Evolutionary conservation across 2,329 filamentous ascomycete genomes (phyloP), one percentile per base, ranked within the genome.

Genomic region (Blastomyces emzantsi): DNA sequence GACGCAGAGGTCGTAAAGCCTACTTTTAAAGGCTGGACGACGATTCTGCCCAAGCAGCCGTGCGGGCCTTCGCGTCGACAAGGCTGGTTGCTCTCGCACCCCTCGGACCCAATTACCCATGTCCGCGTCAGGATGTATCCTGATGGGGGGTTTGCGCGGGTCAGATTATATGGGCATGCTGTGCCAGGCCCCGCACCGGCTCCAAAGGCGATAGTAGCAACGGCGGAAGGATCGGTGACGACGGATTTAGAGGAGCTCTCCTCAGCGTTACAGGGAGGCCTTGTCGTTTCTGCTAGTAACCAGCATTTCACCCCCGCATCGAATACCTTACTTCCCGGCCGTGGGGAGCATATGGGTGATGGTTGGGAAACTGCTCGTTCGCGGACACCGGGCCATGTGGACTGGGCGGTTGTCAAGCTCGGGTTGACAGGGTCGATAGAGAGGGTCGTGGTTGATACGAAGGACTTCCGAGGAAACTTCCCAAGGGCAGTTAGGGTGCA

Each of bases 401-500:
- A 79, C 68, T 78, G 77, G 77, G 76, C 72, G 0, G 74, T 78
- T 63, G 65, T 76, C 62, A 72, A 72, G 63, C 69, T 79, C 33
- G 77, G 77, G 9, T 62, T 78, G 22, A 70, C 72, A n/a, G 77
- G 75, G 1, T 71, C 70, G 2, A 73, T 78, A 13, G 69, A 70
- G 19, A 74, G 71, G 65, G 69, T 78, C 2, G 72, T 78, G 11
- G 75, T 79, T 55, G 77, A 79, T 62, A 78, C 77, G 3, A 78
- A 78, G 66, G 77, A 78, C 62, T 79, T 78, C 67, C 70, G 76
- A n/a, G 77, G 77, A 0, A 79, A 79, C 64, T 78, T 78, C 65
- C 77, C 77, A 1, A 72, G 75, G 5, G 72, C 72, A 2, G 73
- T 79, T 43, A 71, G 73, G 19, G 76, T 78, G 13, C 74, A 77